Percentiles rank a stretch among this genome's conserved stretches.
These are phyloP conservation scores for Asterionellopsis glacialis DNA, from an alignment of 108 stramenopile genomes.

Conservation along the genomic window DNA sequence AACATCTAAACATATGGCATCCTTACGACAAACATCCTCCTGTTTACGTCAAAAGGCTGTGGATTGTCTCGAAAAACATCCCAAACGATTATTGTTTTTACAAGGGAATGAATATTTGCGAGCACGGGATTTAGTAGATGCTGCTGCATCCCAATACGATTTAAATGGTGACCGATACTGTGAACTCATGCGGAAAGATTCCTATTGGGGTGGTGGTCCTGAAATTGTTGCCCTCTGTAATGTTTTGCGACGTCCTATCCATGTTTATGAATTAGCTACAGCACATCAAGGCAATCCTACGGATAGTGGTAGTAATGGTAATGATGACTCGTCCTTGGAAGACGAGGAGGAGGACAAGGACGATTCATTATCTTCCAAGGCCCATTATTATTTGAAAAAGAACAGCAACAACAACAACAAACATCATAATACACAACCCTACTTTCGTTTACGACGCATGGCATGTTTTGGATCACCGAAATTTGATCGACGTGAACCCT, in stretches of 20 bases:
- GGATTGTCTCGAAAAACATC: conserved; percentile 30
- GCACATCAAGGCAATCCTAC: too few relatives aligned
- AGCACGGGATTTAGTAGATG: conserved; percentile 64
- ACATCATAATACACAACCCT: background rate
- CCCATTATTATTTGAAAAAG: conserved; percentile 9
- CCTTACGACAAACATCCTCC: conserved; percentile 38
- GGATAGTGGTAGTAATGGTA: background rate
- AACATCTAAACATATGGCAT: conserved; percentile 12
- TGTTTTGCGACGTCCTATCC: conserved; percentile 86
- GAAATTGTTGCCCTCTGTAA: conserved; percentile 96
- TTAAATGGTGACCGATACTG: conserved; percentile 81
- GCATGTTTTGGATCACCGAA: conserved; percentile 92
- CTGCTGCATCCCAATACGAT: conserved; percentile 81
- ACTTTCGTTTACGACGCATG: conserved; percentile 87
- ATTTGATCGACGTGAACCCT: conserved; percentile 64
- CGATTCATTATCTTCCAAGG: background rate
- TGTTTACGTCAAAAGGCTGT: conserved; percentile 45
- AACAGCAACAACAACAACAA: too few relatives aligned
- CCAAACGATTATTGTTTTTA: conserved; percentile 55
- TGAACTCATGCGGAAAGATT: conserved; percentile 80
- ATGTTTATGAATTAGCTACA: conserved; percentile 81
- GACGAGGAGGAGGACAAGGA: conserved; percentile 11
- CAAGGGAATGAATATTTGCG: conserved; percentile 78
- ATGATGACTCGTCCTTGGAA: background rate
- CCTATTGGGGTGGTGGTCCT: conserved; percentile 95